phyloP scores from a whole-genome alignment of 352 stramenopile genomes.

The Globisporangium nunn region DNA sequence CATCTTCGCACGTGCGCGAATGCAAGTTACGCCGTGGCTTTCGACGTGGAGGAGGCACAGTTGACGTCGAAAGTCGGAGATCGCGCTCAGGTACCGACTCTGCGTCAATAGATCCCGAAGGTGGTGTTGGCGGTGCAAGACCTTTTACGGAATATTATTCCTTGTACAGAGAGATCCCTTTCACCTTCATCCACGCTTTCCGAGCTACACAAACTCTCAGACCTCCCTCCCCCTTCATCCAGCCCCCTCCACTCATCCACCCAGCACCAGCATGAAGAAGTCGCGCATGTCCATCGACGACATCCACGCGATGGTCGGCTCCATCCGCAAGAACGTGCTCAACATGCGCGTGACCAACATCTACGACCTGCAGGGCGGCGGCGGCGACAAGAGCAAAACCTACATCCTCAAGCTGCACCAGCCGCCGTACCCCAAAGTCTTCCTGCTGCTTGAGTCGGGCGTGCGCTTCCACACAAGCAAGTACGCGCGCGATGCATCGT shows the following conservation, averaged over 20 bases:
- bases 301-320: slow-evolving; percentile 83
- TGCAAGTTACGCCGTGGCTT: too few species aligned
- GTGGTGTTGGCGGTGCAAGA: too few species aligned
- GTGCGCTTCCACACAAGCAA: slow-evolving; percentile 96
- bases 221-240: too few species aligned
- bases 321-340: slow-evolving; percentile 78
- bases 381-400: slow-evolving; percentile 80
- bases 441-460: slow-evolving; percentile 94
- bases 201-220: too few species aligned
- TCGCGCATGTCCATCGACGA: slow-evolving; percentile 85
- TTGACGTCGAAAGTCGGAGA: too few species aligned
- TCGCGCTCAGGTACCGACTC: too few species aligned
- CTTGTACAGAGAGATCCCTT: too few species aligned
- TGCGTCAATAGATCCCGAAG: too few species aligned
- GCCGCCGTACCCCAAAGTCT: slow-evolving; percentile 87
- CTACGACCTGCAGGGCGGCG: slow-evolving; percentile 85
- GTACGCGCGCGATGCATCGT: slow-evolving; percentile 67
- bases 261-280: slow-evolving; percentile 54
- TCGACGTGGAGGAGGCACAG: too few species aligned
- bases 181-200: too few species aligned
- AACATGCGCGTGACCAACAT: slow-evolving; percentile 95
- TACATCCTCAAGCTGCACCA: slow-evolving; percentile 93
- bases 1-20: too few species aligned
- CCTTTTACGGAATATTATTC: too few species aligned
- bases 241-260: background rate